Base-by-base conservation (phyloP, 768 basidiomycete genomes). In the Lactifluus echinatus region DNA sequence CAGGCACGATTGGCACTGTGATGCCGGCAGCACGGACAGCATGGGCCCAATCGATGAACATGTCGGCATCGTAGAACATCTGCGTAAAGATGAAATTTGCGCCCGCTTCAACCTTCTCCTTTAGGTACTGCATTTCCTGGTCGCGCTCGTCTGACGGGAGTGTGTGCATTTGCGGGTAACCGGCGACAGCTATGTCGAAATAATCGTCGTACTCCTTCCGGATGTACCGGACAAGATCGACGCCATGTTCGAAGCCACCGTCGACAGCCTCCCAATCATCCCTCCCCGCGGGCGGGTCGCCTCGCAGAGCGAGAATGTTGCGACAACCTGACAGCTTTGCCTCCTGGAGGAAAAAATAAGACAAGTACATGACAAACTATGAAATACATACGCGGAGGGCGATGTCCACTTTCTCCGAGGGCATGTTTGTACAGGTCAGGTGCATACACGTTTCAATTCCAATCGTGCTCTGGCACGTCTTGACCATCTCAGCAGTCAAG, bases 391-490 rank as follows among this genome's bases (percentile, higher is more conserved):
- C 95, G 69, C 78, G 73, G 44, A 99, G 73, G 31, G 95, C 93
- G 65, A 85, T 82, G 72, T 96, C 93, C 21, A 99, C 87, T 69
- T 98, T 97, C 69, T 89, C 86, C 67, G 79, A 78, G n/a, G 93
- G 92, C 93, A 99, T 96, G 73, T 95, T 96, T 49, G 96, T 98
- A 69, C 96, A 98, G 44, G 95, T 98, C 64, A 99, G 72, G 72
- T 99, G 96, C 92, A 99, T 93, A 74, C 93, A 97, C 28, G 93
- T 95, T 73, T 98, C 93, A 23, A 98, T 78, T 0, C 94, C 96
- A 70, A 98, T 90, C 37, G 90, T 72, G 46, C 88, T 79, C 72
- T 97, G 93, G 68, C 93, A 95, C 40, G 89, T 91, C 73, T 93
- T 93, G 60, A 96, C 91, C 76, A 97, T 83, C 66, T 93, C 90